These are phyloP conservation scores for Rhododendron williamsianum DNA, from an alignment of 148 eudicot species.

Conservation along the genomic window DNA sequence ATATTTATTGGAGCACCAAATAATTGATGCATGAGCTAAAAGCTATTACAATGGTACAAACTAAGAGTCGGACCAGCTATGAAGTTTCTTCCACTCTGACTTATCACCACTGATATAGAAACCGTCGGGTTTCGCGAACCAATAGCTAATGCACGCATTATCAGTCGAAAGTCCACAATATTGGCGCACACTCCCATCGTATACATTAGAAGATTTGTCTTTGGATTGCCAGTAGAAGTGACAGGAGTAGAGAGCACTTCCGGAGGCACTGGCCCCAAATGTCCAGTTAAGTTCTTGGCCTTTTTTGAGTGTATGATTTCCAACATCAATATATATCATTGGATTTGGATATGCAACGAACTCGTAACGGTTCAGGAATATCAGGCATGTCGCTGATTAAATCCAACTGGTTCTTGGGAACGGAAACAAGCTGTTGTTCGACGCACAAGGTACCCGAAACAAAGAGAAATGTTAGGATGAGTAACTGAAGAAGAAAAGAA, in stretches of 20 bases:
- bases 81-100: neutral
- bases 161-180: neutral
- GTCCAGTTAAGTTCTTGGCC: too few species aligned
- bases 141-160: neutral
- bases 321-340: neutral
- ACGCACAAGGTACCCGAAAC: neutral
- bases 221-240: neutral
- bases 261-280: neutral
- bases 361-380: too few species aligned
- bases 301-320: neutral
- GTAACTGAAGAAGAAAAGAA: neutral
- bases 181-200: neutral
- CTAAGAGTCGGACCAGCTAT: neutral
- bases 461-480: neutral
- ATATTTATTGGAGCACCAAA: too few species aligned
- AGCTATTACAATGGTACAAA: neutral
- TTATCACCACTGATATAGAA: neutral
- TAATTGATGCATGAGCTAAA: neutral
- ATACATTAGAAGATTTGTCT: neutral
- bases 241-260: neutral
- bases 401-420: too few species aligned
- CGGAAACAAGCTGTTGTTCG: too few species aligned
- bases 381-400: too few species aligned
- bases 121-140: neutral
- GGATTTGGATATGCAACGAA: neutral